Evolutionary conservation across 2,329 filamentous ascomycete genomes (phyloP).

Genomic region (Fusarium humuli): DNA sequence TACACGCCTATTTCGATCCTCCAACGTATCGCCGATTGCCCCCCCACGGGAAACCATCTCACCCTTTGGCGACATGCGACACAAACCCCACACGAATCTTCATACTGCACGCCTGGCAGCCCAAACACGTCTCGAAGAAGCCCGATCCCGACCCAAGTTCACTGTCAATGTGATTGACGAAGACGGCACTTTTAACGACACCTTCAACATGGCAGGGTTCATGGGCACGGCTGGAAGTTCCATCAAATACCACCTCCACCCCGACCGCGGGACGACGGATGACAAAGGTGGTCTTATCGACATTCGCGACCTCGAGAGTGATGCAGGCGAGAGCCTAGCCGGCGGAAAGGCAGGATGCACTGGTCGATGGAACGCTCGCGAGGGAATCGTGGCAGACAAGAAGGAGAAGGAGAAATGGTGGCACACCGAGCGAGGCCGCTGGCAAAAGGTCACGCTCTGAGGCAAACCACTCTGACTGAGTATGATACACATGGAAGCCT

Average conservation of each 20-base stretch:
- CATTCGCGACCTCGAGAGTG: slow-evolving; percentile 62
- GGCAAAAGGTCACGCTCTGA: slow-evolving; percentile 49
- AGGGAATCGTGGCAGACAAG: slow-evolving; percentile 55
- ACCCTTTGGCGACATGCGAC: slow-evolving; percentile 29
- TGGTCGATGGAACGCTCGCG: slow-evolving; percentile 60
- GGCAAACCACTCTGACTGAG: neutral
- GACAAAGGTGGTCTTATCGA: slow-evolving; percentile 67
- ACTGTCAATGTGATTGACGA: slow-evolving; percentile 69
- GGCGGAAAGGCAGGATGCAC: slow-evolving; percentile 56
- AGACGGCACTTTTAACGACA: slow-evolving; percentile 62
- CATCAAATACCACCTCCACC: slow-evolving; percentile 70
- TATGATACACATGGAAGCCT: neutral
- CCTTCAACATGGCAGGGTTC: slow-evolving; percentile 69
- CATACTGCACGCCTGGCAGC: slow-evolving; percentile 69
- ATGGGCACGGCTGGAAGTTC: slow-evolving; percentile 69
- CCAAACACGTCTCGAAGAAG: slow-evolving; percentile 72
- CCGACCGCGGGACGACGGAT: slow-evolving; percentile 68
- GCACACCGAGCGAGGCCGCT: slow-evolving; percentile 62
- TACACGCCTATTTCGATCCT: slow-evolving; percentile 49
- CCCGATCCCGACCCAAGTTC: slow-evolving; percentile 65
- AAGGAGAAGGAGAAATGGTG: slow-evolving; percentile 64
- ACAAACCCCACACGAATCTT: slow-evolving; percentile 58
- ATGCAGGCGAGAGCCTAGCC: slow-evolving; percentile 59
- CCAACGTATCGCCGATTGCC: slow-evolving; percentile 52
- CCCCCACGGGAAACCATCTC: slow-evolving; percentile 29